Conservation (phyloP, 805 yeast genomes). For the Pichia deserticola region DNA sequence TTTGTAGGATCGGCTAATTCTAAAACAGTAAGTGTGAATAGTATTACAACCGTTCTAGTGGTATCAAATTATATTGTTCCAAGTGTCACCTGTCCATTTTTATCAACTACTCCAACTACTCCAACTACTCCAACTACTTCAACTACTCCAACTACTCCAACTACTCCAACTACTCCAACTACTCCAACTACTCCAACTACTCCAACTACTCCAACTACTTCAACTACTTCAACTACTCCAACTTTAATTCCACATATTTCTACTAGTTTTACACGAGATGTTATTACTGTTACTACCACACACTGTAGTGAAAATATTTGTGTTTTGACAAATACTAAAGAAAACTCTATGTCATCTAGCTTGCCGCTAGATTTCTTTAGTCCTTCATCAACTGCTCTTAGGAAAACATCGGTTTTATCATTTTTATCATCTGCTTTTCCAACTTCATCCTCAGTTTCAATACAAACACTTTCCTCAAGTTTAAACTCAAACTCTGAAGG, state of each 20-base stretch:
- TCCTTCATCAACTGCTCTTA: not conserved
- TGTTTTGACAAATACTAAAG: not conserved
- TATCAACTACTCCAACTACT: not conserved
- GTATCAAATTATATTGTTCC: slow-evolving; percentile 6
- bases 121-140: not conserved
- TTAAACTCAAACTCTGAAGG: too few species aligned
- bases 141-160: slow-evolving; percentile 1
- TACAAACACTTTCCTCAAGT: too few species aligned
- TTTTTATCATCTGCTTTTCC: too few species aligned
- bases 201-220: not conserved
- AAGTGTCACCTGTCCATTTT: slow-evolving; percentile 1
- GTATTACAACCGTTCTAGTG: not conserved
- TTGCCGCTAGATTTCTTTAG: too few species aligned
- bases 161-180: not conserved
- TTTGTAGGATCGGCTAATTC: slow-evolving; percentile 6
- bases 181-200: not conserved
- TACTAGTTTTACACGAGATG: too few species aligned
- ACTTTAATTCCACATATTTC: not conserved
- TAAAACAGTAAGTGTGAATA: not conserved
- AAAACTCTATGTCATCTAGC: too few species aligned
- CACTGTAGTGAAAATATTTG: not conserved
- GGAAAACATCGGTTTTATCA: not conserved
- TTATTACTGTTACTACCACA: not conserved
- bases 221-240: not conserved
- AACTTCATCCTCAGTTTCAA: too few species aligned